Conservation (phyloP, 2,329 filamentous ascomycete genomes). For the Sporothrix pseudoabietina region DNA sequence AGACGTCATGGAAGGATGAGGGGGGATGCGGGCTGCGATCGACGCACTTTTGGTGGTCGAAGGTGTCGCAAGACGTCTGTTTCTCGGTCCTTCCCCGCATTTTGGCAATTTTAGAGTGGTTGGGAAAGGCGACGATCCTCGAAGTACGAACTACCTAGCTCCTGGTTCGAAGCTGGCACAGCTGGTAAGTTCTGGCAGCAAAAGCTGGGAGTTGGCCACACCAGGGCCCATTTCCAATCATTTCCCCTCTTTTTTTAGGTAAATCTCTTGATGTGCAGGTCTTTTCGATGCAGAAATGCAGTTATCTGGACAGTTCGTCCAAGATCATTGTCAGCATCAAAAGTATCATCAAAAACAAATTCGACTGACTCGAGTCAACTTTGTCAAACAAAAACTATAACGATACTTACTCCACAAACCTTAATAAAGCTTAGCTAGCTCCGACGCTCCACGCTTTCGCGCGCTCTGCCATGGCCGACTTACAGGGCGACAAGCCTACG, state of each 20-base stretch:
- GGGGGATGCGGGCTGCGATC: background rate
- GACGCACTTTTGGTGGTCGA: background rate
- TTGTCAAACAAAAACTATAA: background rate
- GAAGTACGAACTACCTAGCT: background rate
- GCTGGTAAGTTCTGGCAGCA: background rate
- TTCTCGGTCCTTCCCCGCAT: conserved; percentile 5
- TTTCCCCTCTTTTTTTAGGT: background rate
- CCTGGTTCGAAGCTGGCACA: background rate
- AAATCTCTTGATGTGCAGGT: background rate
- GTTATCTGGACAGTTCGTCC: background rate
- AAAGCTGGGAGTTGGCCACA: background rate
- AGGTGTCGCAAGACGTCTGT: background rate
- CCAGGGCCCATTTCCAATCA: background rate
- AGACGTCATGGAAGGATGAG: background rate
- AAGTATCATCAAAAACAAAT: background rate
- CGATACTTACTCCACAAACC: no score
- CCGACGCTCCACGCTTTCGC: background rate
- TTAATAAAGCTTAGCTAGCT: background rate
- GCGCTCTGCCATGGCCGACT: background rate
- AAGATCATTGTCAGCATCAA: background rate
- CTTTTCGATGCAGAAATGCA: background rate
- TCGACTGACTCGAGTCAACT: background rate
- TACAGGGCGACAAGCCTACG: conserved; percentile 11
- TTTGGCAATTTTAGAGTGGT: background rate
- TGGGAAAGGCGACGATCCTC: background rate